Base-by-base conservation (phyloP, 352 stramenopile genomes). In the Nothophytophthora sp. region DNA sequence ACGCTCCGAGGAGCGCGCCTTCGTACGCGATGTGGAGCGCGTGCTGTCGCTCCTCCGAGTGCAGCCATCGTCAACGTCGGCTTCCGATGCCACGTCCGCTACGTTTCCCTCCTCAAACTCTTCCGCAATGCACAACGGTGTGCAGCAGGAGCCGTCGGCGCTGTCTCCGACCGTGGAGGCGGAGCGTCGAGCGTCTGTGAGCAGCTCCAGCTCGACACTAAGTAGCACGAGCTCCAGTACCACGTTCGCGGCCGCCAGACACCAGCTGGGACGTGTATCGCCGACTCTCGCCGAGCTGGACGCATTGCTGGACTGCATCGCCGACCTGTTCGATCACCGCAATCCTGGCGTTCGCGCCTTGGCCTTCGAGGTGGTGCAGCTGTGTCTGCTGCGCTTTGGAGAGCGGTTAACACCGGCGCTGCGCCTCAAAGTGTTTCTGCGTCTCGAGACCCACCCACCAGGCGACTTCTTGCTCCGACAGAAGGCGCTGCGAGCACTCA, bases 301-400 rank as follows among this genome's bases (percentile, higher is more conserved):
- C 38, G 56, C 79, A n/a, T 56, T 90, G 15, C 50, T 91, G 15
- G 63, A 88, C 39, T 87, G 78, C 44, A 87, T 93, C 52, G 67
- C 68, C 1, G 67, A 86, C 18, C 51, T 95, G 29, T 88, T 93
- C 47, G 62, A 70, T 16, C 83, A 92, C 44, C 71, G 82, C 5
- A 89, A 92, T 38, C 46, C 61, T 2, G 76, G 88, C 8, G 76
- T 92, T 10, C 76, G 85, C 20, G 61, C 67, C n/a, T 27, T 93
- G 24, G 81, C 76, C 12, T 93, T 90, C 53, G 79, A 92, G 50
- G 72, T 92, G 22, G 60, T 89, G 23, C 77, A 86, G 34, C 50
- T 92, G 1, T 88, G 82, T 35, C 45, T 91, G 13, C 58, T 71
- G 15, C 68, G 83, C n/a, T 87, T 90, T 40, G 66, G 72, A 10